These are phyloP conservation scores for Irpex rosettiformis DNA, from an alignment of 1,284 basidiomycete species.

Conservation along the genomic window DNA sequence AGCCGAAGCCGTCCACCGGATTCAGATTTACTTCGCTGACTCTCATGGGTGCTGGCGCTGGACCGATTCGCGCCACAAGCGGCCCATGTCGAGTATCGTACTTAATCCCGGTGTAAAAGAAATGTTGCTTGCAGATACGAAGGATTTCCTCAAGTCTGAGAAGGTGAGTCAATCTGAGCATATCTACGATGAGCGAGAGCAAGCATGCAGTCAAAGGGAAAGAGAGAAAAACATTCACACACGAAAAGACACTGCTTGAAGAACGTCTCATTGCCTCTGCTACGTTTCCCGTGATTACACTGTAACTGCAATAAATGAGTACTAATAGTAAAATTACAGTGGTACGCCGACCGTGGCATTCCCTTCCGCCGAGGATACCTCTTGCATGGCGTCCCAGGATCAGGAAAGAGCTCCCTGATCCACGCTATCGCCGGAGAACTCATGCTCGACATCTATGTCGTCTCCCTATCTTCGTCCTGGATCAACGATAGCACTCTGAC, in stretches of 20 bases:
- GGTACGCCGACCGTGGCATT: conserved; percentile 57
- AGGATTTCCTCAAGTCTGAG: conserved; percentile 76
- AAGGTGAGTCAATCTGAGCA: conserved; percentile 43
- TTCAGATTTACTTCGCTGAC: conserved; percentile 83
- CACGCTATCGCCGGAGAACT: conserved; percentile 82
- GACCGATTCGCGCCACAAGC: conserved; percentile 79
- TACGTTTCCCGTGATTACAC: neutral
- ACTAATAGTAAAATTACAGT: conserved; percentile 29
- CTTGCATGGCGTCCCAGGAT: conserved; percentile 77
- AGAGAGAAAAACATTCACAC: neutral
- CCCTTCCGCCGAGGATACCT: conserved; percentile 85
- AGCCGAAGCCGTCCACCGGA: conserved; percentile 76
- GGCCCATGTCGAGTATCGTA: conserved; percentile 76
- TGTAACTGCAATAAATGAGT: conserved; percentile 7
- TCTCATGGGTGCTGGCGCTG: conserved; percentile 83
- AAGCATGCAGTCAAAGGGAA: neutral
- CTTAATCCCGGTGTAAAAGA: conserved; percentile 81
- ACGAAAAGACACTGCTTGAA: neutral
- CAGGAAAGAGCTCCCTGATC: conserved; percentile 79
- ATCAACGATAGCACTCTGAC: conserved; percentile 76
- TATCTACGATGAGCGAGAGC: conserved; percentile 1
- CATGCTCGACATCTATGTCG: conserved; percentile 76
- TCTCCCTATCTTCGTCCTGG: conserved; percentile 74
- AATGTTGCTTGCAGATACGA: conserved; percentile 75
- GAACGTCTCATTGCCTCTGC: neutral